Base-by-base conservation (phyloP, 257 asterid species). In the Jaltomata sinuosa region DNA sequence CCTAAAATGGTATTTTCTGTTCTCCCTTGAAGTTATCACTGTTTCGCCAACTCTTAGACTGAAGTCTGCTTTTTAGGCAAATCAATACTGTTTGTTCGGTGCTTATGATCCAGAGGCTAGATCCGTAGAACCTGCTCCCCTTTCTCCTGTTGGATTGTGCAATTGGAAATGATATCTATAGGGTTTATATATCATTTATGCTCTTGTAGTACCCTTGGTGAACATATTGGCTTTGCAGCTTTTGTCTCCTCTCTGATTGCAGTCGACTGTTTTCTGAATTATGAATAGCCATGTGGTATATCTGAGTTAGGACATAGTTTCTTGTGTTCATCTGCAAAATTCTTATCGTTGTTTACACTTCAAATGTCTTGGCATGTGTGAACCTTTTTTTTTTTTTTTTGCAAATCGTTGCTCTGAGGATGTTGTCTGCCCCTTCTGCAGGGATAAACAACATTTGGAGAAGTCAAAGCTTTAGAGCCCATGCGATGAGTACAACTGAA, bases 401-500 rank as follows among this genome's bases (percentile, higher is more conserved):
- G 42, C 40, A 49, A 77, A 76, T 74, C 19, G 14, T 76, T 77
- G 16, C 45, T 77, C 18, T 77, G 45, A 76, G 62, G 81, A 49
- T 18, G n/a, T 27, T 16, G 40, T 74, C 18, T 49, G 27, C 62
- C 27, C 29, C 79, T 71, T 68, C 82, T 86, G 84, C 89, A 95
- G 98, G 95, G 67, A 85, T 90, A 80, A 92, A 86, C 50, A 89
- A 85, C 85, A 89, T 92, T 67, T 90, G 85, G 91, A 89, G 84
- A 81, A 85, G 84, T 85, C 89, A 88, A 85, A 83, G 81, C 84
- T 86, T 83, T 80, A 90, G 86, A 87, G 96, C 97, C 90, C 89
- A 87, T 49, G 93, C 94, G 54, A 93, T 93, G 98, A 85, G 89
- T 89, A 88, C 90, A 80, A 80, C 97, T 62, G 90, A 88, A 88